Evolutionary conservation across 106 monocot species (phyloP), one percentile per base, ranked within the genome.

Genomic region (Dactylorhiza incarnata): DNA sequence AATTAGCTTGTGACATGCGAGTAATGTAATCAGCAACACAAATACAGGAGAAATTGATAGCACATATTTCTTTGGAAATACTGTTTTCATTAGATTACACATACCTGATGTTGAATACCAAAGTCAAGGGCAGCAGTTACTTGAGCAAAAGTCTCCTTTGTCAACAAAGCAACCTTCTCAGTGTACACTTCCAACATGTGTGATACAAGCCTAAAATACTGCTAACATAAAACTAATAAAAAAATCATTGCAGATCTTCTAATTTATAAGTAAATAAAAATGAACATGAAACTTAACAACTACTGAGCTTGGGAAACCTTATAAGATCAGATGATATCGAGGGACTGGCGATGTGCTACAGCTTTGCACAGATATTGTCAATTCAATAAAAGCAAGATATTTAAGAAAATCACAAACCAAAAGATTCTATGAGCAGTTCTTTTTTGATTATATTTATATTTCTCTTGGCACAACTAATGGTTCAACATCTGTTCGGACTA

Each of bases 131-230:
- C 88, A 48, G 78, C 53, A 72, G 90, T 77, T 45, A 94, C 85
- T 53, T 88, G 89, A 14, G 59, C 66, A 81, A 99, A 99, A 26
- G 87, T 81, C 25, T 94, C 94, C 45, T 63, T 78, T 68, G 83
- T 91, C 56, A 99, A 80, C 45, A 83, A 83, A 73, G 85, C 87
- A 85, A 94, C 84, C 83, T 94, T 99, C 83, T 99, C 99, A 52
- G 99, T 94, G 75, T 99, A 94, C 17, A 99, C 86, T 84, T 99
- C 99, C 82, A 99, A 78, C 86, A 99, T 83, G 78, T 94, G 94
- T 48, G 99, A 86, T 43, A 94, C 53, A 17, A 99, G 83, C 65
- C 80, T 52, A 87, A 91, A 99, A 86, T 99, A 99, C 99, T 99
- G 91, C 66, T 87, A 74, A 70, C 23, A 44, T 52, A 71, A 72